phyloP scores from a whole-genome alignment of 805 yeast genomes.

The Monosporozyma servazzii region DNA sequence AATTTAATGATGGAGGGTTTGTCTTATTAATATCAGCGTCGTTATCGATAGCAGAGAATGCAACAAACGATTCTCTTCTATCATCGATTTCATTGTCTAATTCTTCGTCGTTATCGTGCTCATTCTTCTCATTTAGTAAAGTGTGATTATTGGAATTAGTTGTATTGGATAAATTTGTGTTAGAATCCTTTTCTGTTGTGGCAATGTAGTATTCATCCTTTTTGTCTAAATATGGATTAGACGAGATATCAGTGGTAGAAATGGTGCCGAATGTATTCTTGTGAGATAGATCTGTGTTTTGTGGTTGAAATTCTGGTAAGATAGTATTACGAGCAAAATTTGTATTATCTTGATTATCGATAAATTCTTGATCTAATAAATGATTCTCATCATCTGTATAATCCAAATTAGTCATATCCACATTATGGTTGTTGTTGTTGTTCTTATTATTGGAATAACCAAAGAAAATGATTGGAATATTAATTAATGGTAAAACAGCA shows the following conservation, averaged over 20 bases:
- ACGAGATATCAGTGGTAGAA: conserved; percentile 9
- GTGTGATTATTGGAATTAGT: not conserved
- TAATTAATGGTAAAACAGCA: conserved; percentile 45
- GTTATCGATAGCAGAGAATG: conserved; percentile 19
- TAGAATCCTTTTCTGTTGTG: not conserved
- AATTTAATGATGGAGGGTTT: conserved; percentile 12
- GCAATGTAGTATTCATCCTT: conserved; percentile 1
- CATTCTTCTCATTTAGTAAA: not conserved
- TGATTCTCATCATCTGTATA: conserved; percentile 1
- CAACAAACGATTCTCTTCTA: conserved; percentile 7
- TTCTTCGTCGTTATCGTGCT: conserved; percentile 1
- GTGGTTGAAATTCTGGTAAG: conserved; percentile 9
- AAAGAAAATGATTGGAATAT: conserved; percentile 42
- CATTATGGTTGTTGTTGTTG: conserved; percentile 10
- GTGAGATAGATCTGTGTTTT: not conserved
- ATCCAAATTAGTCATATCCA: conserved; percentile 15
- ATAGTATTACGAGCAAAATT: conserved; percentile 3
- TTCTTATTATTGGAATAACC: conserved; percentile 22
- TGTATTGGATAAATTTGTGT: not conserved
- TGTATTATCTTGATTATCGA: not conserved
- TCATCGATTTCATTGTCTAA: conserved; percentile 4
- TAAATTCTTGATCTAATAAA: not conserved
- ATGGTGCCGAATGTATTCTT: conserved; percentile 2
- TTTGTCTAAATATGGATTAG: conserved; percentile 4
- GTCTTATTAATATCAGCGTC: conserved; percentile 2